These are phyloP conservation scores for Ormosia semicastrata DNA, from an alignment of 306 rosid genomes.

Conservation along the genomic window DNA sequence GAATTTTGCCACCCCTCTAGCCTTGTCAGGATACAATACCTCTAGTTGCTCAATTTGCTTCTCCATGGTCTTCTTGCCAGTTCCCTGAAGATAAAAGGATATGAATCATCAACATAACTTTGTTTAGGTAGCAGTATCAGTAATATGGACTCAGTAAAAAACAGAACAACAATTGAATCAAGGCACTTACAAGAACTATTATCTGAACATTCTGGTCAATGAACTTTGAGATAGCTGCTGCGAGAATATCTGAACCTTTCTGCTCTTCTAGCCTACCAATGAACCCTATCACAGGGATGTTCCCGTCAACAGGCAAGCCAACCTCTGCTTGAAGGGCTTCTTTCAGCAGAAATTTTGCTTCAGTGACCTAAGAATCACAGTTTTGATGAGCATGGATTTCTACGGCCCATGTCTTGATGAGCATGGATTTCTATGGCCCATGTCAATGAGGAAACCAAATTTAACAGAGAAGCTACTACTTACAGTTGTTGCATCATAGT, in stretches of 20 bases:
- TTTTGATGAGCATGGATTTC: slow-evolving; percentile 18
- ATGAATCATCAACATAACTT: slow-evolving; percentile 9
- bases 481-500: slow-evolving; percentile 68
- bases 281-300: slow-evolving; percentile 81
- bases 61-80: slow-evolving; percentile 76
- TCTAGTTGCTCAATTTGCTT: slow-evolving; percentile 61
- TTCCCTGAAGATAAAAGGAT: slow-evolving; percentile 49
- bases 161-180: background rate
- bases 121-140: background rate
- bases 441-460: background rate
- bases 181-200: slow-evolving; percentile 68
- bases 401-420: background rate
- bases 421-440: background rate
- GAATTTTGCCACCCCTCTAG: slow-evolving; percentile 64
- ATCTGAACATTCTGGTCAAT: slow-evolving; percentile 67
- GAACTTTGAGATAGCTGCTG: slow-evolving; percentile 68
- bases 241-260: slow-evolving; percentile 94
- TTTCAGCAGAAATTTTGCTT: slow-evolving; percentile 71
- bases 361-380: slow-evolving; percentile 50
- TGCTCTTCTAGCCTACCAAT: slow-evolving; percentile 98
- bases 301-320: slow-evolving; percentile 80
- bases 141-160: background rate
- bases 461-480: slow-evolving; percentile 24
- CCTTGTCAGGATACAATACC: slow-evolving; percentile 53
- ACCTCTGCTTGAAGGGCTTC: slow-evolving; percentile 94